These are phyloP conservation scores for Reticulascus tulasneorum DNA, from an alignment of 2,329 filamentous ascomycete species.

Conservation along the genomic window DNA sequence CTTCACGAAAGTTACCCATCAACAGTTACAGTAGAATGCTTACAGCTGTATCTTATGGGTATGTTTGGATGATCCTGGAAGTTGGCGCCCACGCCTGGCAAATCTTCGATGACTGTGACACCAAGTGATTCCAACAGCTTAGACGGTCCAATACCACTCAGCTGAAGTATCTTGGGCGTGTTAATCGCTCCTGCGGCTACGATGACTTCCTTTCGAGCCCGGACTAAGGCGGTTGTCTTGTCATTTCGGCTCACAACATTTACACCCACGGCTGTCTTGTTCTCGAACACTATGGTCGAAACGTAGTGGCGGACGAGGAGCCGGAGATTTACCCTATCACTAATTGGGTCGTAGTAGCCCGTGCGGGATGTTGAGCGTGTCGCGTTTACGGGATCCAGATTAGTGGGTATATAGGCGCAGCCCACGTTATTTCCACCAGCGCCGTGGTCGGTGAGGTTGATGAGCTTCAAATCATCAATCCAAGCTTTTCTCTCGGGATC, in stretches of 20 bases:
- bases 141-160: constrained; percentile 50
- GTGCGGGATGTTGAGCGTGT: constrained; percentile 17
- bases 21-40: constrained; percentile 6
- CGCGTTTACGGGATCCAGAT: constrained; percentile 15
- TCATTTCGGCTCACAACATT: constrained; percentile 9
- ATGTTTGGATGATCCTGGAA: constrained; percentile 34
- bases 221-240: constrained; percentile 8
- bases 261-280: constrained; percentile 30
- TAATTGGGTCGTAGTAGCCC: constrained; percentile 16
- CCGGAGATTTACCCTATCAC: constrained; percentile 15
- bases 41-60: constrained; percentile 27
- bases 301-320: constrained; percentile 18
- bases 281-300: constrained; percentile 20
- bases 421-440: constrained; percentile 19
- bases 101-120: constrained; percentile 49
- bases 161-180: constrained; percentile 53
- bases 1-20: too few species aligned
- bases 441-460: constrained; percentile 15
- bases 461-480: constrained; percentile 12
- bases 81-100: constrained; percentile 38
- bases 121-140: constrained; percentile 31
- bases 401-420: constrained; percentile 18
- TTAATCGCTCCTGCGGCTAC: constrained; percentile 44
- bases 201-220: constrained; percentile 23
- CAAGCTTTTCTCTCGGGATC: constrained; percentile 13